phyloP scores from a whole-genome alignment of 2,329 filamentous ascomycete genomes.

The Parastagonospora avenae region DNA sequence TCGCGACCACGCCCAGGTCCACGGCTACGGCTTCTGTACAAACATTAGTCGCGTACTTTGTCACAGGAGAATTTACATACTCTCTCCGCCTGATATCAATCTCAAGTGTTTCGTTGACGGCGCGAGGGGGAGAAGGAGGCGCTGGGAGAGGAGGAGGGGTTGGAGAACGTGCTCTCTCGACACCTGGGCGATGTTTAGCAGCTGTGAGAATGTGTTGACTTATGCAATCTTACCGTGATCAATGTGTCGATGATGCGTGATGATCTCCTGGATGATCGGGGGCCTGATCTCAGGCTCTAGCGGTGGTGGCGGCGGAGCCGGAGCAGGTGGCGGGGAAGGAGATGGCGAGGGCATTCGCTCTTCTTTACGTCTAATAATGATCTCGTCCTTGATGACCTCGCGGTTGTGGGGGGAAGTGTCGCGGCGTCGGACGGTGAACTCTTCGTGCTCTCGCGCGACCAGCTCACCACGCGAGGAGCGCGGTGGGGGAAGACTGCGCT shows the following conservation, averaged over 20 bases:
- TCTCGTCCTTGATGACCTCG: conserved; percentile 45
- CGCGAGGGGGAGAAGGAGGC: conserved; percentile 52
- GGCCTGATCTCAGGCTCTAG: conserved; percentile 73
- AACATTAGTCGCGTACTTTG: conserved; percentile 10
- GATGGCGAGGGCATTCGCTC: conserved; percentile 58
- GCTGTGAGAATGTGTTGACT: background rate
- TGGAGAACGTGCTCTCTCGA: conserved; percentile 54
- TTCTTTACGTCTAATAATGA: conserved; percentile 53
- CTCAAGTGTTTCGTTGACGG: conserved; percentile 59
- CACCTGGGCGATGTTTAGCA: conserved; percentile 36
- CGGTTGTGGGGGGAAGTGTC: conserved; percentile 42
- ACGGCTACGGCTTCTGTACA: conserved; percentile 39
- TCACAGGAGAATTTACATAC: conserved; percentile 41
- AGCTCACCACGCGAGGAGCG: conserved; percentile 39
- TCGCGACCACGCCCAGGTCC: conserved; percentile 55
- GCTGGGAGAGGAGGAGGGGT: conserved; percentile 54
- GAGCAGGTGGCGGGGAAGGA: conserved; percentile 51
- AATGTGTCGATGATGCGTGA: conserved; percentile 85
- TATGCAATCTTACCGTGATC: conserved; percentile 72
- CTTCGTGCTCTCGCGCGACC: conserved; percentile 48
- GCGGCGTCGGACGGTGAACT: conserved; percentile 48
- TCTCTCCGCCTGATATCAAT: conserved; percentile 60
- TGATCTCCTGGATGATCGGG: conserved; percentile 84
- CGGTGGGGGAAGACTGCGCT: conserved; percentile 45
- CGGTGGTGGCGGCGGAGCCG: conserved; percentile 55